Evolutionary conservation across 2,329 filamentous ascomycete species (phyloP).

Genomic region (Ilyonectria destructans): DNA sequence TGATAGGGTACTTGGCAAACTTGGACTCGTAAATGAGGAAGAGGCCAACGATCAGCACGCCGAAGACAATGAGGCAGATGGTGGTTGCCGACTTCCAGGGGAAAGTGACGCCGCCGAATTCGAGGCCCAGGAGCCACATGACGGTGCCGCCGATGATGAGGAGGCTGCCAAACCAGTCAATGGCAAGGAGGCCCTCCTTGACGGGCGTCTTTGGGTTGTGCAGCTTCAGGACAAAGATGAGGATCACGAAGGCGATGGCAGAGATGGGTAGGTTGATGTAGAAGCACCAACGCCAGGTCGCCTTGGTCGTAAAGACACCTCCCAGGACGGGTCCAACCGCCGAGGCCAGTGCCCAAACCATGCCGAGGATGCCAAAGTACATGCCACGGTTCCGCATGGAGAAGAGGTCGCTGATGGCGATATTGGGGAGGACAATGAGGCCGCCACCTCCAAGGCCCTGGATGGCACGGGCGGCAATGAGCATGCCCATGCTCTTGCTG

Average conservation of each 20-base stretch:
- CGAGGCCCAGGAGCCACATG: slow-evolving; percentile 89
- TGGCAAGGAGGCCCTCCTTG: slow-evolving; percentile 73
- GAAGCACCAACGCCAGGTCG: slow-evolving; percentile 81
- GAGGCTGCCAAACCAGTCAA: slow-evolving; percentile 72
- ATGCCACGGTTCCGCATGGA: slow-evolving; percentile 66
- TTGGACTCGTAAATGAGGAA: slow-evolving; percentile 84
- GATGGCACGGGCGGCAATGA: slow-evolving; percentile 70
- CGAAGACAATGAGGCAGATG: slow-evolving; percentile 85
- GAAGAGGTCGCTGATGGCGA: slow-evolving; percentile 71
- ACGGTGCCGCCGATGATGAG: slow-evolving; percentile 83
- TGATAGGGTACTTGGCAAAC: slow-evolving; percentile 83
- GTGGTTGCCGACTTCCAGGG: slow-evolving; percentile 85
- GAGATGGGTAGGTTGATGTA: slow-evolving; percentile 74
- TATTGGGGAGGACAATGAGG: slow-evolving; percentile 73
- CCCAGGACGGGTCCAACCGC: slow-evolving; percentile 78
- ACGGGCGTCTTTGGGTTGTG: slow-evolving; percentile 79
- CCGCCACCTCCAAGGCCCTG: slow-evolving; percentile 73
- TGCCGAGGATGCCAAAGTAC: slow-evolving; percentile 69
- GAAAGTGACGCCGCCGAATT: slow-evolving; percentile 84
- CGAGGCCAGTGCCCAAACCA: slow-evolving; percentile 76
- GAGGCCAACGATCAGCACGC: slow-evolving; percentile 72
- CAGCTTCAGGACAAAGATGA: slow-evolving; percentile 77
- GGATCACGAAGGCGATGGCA: slow-evolving; percentile 63
- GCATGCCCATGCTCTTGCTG: slow-evolving; percentile 65
- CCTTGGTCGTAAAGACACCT: slow-evolving; percentile 76